Base-by-base conservation (phyloP, 225 moss, liverwort and hornwort species). In the Straminergon stramineum region DNA sequence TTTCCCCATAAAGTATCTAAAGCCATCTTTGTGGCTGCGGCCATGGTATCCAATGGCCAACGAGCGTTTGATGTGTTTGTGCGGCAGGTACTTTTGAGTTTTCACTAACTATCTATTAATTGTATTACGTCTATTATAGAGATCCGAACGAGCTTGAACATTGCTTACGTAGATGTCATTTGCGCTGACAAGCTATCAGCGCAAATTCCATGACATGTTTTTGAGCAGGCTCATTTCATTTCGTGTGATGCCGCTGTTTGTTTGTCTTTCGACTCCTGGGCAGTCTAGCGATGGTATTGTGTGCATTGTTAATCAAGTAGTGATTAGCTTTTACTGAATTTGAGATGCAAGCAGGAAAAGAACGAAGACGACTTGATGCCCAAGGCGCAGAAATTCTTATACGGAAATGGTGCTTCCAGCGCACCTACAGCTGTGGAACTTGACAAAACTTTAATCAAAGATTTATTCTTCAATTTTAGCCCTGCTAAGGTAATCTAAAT, bases 31-130 rank as follows among this genome's bases (percentile, higher is more conserved):
- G 94, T 93, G 70, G 94, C 94, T 92, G 94, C 94, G 66, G 86
- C 94, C n/a, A 94, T 94, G 94, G 48, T 94, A n/a, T 53, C 81
- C 56, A 92, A 87, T 90, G 94, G 92, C 43, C 98, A 99, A 90
- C 94, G 96, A 88, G 97, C 98, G 27, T 96, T 96, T 85, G 98
- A 99, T 84, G 95, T 99, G 64, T 99, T 99, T 90, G 94, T 94
- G 65, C 94, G 94, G 90, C 96, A 96, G 97, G 98, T 98, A 90
- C 41, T 76, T 84, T 39, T 73, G 48, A 67, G 51, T 31, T 70
- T 77, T 57, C 83, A 75, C 73, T 67, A 15, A 30, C 41, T 89
- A 55, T 61, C 62, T 28, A 67, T 68, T 52, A 41, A 39, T 65
- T 88, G 56, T 34, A 73, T 31, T 43, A 48, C 75, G 23, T 78